These are phyloP conservation scores for Babjeviella inositovora DNA, from an alignment of 805 yeast genomes.

Conservation along the genomic window DNA sequence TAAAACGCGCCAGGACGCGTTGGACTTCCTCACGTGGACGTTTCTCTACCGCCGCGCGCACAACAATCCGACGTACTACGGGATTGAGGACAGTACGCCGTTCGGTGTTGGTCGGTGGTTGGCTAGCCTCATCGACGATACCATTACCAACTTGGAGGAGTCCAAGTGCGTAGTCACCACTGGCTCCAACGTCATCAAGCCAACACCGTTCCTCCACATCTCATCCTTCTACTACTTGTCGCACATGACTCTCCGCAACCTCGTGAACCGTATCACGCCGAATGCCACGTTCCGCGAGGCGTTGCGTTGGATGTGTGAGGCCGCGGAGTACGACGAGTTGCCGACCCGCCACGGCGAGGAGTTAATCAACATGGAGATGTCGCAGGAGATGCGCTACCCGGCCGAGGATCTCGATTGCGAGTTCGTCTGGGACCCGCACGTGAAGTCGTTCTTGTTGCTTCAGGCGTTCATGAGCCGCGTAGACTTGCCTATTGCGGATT, in stretches of 20 bases:
- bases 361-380: constrained; percentile 69
- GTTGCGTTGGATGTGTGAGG: constrained; percentile 42
- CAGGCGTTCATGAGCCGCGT: constrained; percentile 60
- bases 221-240: constrained; percentile 88
- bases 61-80: constrained; percentile 65
- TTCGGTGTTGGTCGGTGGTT: constrained; percentile 42
- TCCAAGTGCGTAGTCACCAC: constrained; percentile 50
- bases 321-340: constrained; percentile 72
- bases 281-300: constrained; percentile 40
- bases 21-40: constrained; percentile 67
- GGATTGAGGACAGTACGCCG: constrained; percentile 42
- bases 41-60: constrained; percentile 60
- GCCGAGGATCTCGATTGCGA: constrained; percentile 41
- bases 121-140: constrained; percentile 49
- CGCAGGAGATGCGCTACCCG: constrained; percentile 52
- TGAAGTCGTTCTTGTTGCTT: constrained; percentile 53
- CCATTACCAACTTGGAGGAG: constrained; percentile 50
- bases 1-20: constrained; percentile 45
- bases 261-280: constrained; percentile 34
- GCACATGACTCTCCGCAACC: constrained; percentile 68
- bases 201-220: constrained; percentile 75
- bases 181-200: constrained; percentile 26
- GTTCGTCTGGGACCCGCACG: constrained; percentile 78
- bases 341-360: constrained; percentile 92
- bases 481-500: constrained; percentile 89